Evolutionary conservation across 495 filamentous ascomycete genomes (phyloP), one percentile per base, ranked within the genome.

Genomic region (Friedmanniomyces endolithicus): DNA sequence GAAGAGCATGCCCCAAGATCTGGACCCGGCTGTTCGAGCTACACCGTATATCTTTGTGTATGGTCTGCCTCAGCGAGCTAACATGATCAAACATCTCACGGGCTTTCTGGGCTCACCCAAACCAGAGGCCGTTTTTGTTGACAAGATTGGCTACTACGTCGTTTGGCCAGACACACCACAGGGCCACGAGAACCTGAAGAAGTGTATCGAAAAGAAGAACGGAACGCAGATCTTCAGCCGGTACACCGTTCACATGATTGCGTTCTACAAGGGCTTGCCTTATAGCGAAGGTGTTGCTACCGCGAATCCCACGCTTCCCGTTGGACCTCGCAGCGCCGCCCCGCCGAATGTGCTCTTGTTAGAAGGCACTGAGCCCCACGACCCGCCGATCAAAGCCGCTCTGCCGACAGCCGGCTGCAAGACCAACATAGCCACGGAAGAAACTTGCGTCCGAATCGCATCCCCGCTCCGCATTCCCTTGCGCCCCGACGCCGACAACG

Each of bases 71-170:
- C 12, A 6, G 37, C 12, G 14, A 6, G 12, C 37, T 19, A 6
- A n/a, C 37, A n/a, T 6, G 3, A 14, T 41, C 14, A 41, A 41
- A 41, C 37, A 41, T 14, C 37, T 41, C 37, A 16, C 6, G 37
- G 37, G 37, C 37, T 41, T 41, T 14, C 37, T 41, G 12, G 37
- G 37, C 12, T 41, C 37, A 19, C 37, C 37, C 16, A 4, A 14
- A 41, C 37, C 37, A 14, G 37, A n/a, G 3, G 37, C 6, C 6
- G 16, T 41, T 14, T 41, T 41, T 19, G 48, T 50, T 16, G 73
- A 71, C 71, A 40, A 35, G 0, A 47, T 8, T 14, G 61, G 61
- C 12, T 64, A 48, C 29, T 61, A 61, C 25, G 49, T 64, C 11
- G 12, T 35, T 4, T 61, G 57, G 24, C 23, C 48, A 11, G 48